Evolutionary conservation across 2,329 filamentous ascomycete species (phyloP).

Genomic region (Fusarium verticillioides): DNA sequence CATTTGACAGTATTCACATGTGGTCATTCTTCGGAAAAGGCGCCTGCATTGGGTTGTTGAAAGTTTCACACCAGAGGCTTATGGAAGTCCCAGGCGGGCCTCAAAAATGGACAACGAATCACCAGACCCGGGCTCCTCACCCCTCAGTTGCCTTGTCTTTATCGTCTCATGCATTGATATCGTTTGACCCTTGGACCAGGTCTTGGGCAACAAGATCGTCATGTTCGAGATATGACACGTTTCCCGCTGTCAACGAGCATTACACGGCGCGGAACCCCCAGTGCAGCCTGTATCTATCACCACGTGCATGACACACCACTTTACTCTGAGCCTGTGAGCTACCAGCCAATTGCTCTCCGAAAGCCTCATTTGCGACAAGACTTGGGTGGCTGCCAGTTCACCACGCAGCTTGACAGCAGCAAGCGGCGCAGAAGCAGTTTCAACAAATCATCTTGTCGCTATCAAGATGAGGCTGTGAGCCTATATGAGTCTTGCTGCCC

Average conservation of each 20-base stretch:
- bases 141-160: not conserved
- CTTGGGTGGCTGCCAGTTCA: not conserved
- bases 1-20: not conserved
- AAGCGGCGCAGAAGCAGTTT: not conserved
- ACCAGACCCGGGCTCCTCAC: not conserved
- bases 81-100: not conserved
- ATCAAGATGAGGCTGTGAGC: not conserved
- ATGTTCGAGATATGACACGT: not conserved
- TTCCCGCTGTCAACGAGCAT: not conserved
- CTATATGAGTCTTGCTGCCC: not conserved
- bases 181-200: accelerated
- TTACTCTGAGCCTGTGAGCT: accelerated
- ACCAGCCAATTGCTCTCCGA: not conserved
- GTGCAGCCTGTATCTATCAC: not conserved
- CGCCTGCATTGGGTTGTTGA: not conserved
- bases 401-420: not conserved
- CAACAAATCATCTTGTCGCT: not conserved
- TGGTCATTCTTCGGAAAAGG: not conserved
- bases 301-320: not conserved
- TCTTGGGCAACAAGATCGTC: not conserved
- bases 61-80: not conserved
- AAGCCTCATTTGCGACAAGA: accelerated
- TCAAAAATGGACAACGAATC: not conserved
- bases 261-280: accelerated
- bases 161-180: not conserved